Evolutionary conservation across 192 early-diverging fungal genomes (phyloP).

Genomic region (Paraglomus brasilianum): DNA sequence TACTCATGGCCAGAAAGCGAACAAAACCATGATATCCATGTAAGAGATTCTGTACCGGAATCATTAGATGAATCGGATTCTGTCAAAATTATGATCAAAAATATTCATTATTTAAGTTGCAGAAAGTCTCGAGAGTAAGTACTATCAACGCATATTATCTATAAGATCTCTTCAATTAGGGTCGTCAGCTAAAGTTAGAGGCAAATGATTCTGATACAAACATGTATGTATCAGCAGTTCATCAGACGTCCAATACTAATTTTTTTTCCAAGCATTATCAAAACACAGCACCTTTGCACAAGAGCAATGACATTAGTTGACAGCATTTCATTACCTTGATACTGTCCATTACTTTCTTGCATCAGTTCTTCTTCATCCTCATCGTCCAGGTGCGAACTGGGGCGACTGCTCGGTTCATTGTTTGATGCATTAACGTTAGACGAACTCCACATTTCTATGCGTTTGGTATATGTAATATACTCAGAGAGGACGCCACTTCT

Average conservation of each 20-base stretch:
- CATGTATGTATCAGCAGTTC: no score
- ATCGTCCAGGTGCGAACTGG: slow-evolving; percentile 17
- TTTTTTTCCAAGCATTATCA: not conserved
- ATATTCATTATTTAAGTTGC: not conserved
- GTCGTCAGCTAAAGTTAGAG: no score
- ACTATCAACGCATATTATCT: no score
- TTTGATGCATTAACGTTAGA: not conserved
- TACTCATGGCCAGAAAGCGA: slow-evolving; percentile 73
- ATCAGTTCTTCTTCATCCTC: slow-evolving; percentile 25
- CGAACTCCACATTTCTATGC: slow-evolving; percentile 24
- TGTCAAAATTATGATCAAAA: not conserved
- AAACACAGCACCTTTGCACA: not conserved
- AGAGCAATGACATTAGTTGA: not conserved
- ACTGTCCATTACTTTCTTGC: slow-evolving; percentile 18
- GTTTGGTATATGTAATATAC: no score
- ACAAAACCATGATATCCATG: slow-evolving; percentile 81
- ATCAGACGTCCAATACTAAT: no score
- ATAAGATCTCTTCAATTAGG: no score
- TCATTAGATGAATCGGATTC: slow-evolving; percentile 50
- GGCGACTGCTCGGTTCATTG: slow-evolving; percentile 11
- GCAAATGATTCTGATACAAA: no score
- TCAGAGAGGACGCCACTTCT: no score
- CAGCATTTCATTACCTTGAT: not conserved
- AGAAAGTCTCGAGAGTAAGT: not conserved
- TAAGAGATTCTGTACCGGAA: slow-evolving; percentile 50